A percentile compares a stretch with the other conserved stretches of the same genome.
phyloP scores from a whole-genome alignment of 768 basidiomycete genomes.

The Crucibulum laeve region DNA sequence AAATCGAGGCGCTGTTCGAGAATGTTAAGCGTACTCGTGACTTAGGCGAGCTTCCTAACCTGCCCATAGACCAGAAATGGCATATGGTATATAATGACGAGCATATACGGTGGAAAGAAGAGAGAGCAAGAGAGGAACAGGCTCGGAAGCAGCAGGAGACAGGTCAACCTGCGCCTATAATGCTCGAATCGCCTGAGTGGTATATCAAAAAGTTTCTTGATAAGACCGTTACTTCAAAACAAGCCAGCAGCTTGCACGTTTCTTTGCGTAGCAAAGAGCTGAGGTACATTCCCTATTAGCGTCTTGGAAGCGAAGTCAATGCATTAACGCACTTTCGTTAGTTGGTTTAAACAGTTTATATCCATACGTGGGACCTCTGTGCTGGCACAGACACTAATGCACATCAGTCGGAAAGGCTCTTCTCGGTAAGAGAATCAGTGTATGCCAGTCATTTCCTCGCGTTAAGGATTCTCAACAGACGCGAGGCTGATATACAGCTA shows the following conservation, averaged over 20 bases:
- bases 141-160: constrained; percentile 54
- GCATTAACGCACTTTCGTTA: constrained; percentile 25
- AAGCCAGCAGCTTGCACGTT: constrained; percentile 70
- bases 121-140: constrained; percentile 61
- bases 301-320: neutral
- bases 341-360: constrained; percentile 81
- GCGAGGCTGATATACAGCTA: constrained; percentile 60
- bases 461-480: constrained; percentile 25
- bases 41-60: constrained; percentile 51
- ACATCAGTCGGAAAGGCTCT: constrained; percentile 65
- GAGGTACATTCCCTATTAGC: constrained; percentile 41
- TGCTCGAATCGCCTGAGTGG: constrained; percentile 84
- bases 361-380: constrained; percentile 79
- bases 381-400: constrained; percentile 71
- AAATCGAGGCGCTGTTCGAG: constrained; percentile 80
- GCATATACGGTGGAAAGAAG: constrained; percentile 73
- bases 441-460: constrained; percentile 5
- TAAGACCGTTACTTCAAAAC: constrained; percentile 76
- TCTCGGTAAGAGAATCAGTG: constrained; percentile 42
- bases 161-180: constrained; percentile 46
- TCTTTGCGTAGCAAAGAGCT: constrained; percentile 80
- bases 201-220: constrained; percentile 90
- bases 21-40: constrained; percentile 70
- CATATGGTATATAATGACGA: constrained; percentile 81
- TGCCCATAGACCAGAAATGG: constrained; percentile 88